Evolutionary conservation across 2,329 filamentous ascomycete species (phyloP).

Genomic region (Neonectria sp.): DNA sequence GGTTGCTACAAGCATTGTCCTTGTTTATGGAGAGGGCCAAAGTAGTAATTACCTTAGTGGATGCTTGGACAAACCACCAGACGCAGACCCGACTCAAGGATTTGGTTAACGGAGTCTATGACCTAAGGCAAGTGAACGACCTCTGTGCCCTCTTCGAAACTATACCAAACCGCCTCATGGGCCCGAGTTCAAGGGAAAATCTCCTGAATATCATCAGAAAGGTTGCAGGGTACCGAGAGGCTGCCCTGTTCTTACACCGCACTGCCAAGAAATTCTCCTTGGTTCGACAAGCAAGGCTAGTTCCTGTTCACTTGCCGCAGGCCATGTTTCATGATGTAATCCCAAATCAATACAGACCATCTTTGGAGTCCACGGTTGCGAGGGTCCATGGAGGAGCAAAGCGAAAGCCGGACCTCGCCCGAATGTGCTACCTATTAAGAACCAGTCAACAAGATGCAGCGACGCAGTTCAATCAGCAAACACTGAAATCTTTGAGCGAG

Average conservation of each 20-base stretch:
- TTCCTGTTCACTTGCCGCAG: not conserved
- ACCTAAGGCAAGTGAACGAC: constrained; percentile 39
- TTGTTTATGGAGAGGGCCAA: constrained; percentile 28
- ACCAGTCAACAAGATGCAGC: not conserved
- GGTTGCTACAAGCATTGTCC: no score
- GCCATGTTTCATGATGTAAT: not conserved
- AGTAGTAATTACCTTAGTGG: constrained; percentile 41
- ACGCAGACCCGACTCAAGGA: constrained; percentile 38
- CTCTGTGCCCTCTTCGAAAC: constrained; percentile 11
- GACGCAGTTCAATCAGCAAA: not conserved
- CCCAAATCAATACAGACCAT: not conserved
- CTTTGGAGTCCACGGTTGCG: not conserved
- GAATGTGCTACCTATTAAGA: not conserved
- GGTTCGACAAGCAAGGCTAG: constrained; percentile 43
- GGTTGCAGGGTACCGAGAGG: constrained; percentile 55
- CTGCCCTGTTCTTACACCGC: constrained; percentile 51
- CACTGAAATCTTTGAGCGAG: not conserved
- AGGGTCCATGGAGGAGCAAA: not conserved
- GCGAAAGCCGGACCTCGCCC: not conserved
- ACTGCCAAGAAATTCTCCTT: constrained; percentile 49
- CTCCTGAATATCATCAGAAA: constrained; percentile 53
- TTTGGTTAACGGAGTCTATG: constrained; percentile 50
- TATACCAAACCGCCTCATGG: constrained; percentile 43
- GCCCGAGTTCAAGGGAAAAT: constrained; percentile 29
- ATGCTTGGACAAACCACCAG: constrained; percentile 47